Base-by-base conservation (phyloP, 2,329 filamentous ascomycete species). In the Rasamsonia emersonii region DNA sequence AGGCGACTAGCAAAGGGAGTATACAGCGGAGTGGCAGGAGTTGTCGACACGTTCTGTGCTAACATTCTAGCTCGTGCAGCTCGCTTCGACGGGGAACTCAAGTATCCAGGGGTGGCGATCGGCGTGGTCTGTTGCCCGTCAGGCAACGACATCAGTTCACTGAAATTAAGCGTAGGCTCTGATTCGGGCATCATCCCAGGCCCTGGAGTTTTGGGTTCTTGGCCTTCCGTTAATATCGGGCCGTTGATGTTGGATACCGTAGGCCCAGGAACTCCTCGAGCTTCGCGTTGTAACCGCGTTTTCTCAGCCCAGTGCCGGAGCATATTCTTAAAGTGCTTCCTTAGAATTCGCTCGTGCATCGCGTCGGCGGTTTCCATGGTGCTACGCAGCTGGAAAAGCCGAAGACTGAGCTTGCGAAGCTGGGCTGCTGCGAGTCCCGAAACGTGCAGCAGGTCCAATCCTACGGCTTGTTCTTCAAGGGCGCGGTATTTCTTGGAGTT, bases 371-470 rank as follows among this genome's bases (percentile, higher is more conserved):
- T 73, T 35, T 75, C 65, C 7, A 61, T 51, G 15, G 63, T 63
- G 31, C 66, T 65, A 15, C 61, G 59, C 4, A 72, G 54, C 24
- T 73, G 71, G 53, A 77, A 77, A 2, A 71, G 56, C 5, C 65
- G 65, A 53, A 75, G 70, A 32, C 70, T 73, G n/a, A 77, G 54
- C 44, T 67, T 72, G 46, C 70, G 72, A 35, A 77, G 54, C 15
- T 61, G 62, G 9, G 54, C 56, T 8, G 61, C 59, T 9, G 71
- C 66, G 3, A 64, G 53, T 15, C 62, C 54, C 9, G 70, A 61
- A 4, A 66, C 53, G 24, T 64, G 65, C 36, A 69, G 58, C 16
- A 65, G 61, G 30, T 62, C 49, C 20, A 73, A 58, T 1, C 56
- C 50, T 3, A 57, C 37, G 9, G 73, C 73, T 45, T 67, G 61